Base-by-base conservation (phyloP, 148 eudicot genomes). In the Diospyros lotus region DNA sequence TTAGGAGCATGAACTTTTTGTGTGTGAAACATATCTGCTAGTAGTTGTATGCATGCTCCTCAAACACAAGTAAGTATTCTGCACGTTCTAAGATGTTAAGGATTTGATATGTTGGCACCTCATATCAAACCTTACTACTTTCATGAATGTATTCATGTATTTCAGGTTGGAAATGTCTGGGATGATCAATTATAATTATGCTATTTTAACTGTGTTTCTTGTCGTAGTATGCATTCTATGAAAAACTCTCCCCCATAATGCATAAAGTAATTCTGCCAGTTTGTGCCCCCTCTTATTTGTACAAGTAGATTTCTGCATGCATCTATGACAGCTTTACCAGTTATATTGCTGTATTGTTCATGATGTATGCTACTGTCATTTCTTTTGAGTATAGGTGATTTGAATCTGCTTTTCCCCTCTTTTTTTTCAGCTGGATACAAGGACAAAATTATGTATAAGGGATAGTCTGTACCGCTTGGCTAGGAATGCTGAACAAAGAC, bases 401-500 rank as follows among this genome's bases (percentile, higher is more conserved):
- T 53, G 64, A 52, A 63, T 79, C 46, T 66, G 58, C 73, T 48
- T 84, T 73, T 6, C 85, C 58, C 58, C 28, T 28, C 0, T 28
- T 28, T 28, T 55, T 52, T 81, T 76, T 65, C 87, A 93, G 98
- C 78, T 93, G 85, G 97, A 91, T 82, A 60, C 76, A 68, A 86
- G 88, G 79, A 93, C 91, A 50, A 93, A 88, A 75, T 68, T 93
- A 74, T 91, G 98, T 84, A 93, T 93, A 77, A 87, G 94, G 86
- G 98, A 93, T 77, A 87, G 98, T 80, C 85, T 93, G 68, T 93
- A 91, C 78, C 94, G 98, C 73, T 85, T 93, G 77, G 98, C 98
- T 48, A 78, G 84, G 80, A 93, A 93, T 77, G 93, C 98, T 64
- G 89, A 90, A 70, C 89, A 88, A 75, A 88, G 97, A 82, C 90